Conservation (phyloP, 2,329 filamentous ascomycete species). For the Calycina herbarum region DNA sequence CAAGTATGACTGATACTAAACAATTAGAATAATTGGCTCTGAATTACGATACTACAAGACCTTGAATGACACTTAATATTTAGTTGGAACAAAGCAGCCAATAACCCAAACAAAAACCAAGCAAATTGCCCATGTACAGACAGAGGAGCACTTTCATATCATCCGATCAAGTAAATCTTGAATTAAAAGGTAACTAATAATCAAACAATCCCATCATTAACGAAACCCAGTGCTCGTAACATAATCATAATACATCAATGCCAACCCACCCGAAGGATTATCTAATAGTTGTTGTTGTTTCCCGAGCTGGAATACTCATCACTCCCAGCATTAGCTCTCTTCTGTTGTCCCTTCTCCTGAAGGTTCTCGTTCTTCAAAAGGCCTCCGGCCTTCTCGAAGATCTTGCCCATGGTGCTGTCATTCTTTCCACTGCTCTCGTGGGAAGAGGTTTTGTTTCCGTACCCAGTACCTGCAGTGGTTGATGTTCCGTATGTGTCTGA, state of each 20-base stretch:
- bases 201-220: background rate
- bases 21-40: too few relatives aligned
- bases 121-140: too few relatives aligned
- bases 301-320: slow-evolving; percentile 27
- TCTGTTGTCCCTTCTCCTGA: slow-evolving; percentile 50
- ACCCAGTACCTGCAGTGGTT: slow-evolving; percentile 22
- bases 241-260: background rate
- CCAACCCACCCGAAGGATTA: background rate
- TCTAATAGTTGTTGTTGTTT: slow-evolving; percentile 17
- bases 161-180: too few relatives aligned
- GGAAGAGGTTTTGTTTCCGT: slow-evolving; percentile 20
- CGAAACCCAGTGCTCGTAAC: too few relatives aligned
- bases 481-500: slow-evolving; percentile 26
- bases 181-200: background rate
- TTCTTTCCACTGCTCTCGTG: slow-evolving; percentile 21
- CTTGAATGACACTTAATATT: too few relatives aligned
- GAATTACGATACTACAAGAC: too few relatives aligned
- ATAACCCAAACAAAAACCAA: too few relatives aligned
- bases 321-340: slow-evolving; percentile 45
- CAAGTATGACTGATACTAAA: too few relatives aligned
- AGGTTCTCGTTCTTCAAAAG: slow-evolving; percentile 50
- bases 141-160: too few relatives aligned
- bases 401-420: slow-evolving; percentile 49
- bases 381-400: slow-evolving; percentile 58
- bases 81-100: too few relatives aligned